Percentiles rank a stretch among this genome's conserved stretches.
Evolutionary conservation across 805 yeast genomes (phyloP).

Genomic region (Yamadazyma olivae): DNA sequence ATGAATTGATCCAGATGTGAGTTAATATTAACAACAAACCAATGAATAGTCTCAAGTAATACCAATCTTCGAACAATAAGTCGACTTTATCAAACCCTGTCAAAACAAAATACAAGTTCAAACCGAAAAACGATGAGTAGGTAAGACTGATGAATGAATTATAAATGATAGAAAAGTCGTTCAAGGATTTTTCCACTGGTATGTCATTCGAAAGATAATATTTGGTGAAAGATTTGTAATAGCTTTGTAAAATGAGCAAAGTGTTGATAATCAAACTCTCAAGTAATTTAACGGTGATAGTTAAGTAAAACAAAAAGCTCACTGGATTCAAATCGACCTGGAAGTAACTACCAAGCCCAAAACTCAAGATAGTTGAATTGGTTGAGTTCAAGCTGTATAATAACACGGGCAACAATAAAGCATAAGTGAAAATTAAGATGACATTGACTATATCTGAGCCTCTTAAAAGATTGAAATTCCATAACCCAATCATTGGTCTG

Average conservation of each 20-base stretch:
- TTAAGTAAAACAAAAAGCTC: slow-evolving; percentile 32
- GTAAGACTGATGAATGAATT: slow-evolving; percentile 49
- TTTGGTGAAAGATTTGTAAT: slow-evolving; percentile 59
- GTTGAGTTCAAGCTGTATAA: slow-evolving; percentile 13
- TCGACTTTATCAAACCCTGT: slow-evolving; percentile 11
- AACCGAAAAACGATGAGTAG: slow-evolving; percentile 49
- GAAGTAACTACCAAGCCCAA: background rate
- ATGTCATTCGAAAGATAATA: slow-evolving; percentile 62
- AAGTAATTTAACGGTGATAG: slow-evolving; percentile 45
- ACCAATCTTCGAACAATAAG: slow-evolving; percentile 32
- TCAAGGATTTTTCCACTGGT: slow-evolving; percentile 61
- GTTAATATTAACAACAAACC: slow-evolving; percentile 55
- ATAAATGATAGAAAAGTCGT: slow-evolving; percentile 71
- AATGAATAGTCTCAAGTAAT: slow-evolving; percentile 52
- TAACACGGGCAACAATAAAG: slow-evolving; percentile 42
- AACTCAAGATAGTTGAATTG: slow-evolving; percentile 1
- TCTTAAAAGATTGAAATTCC: slow-evolving; percentile 62
- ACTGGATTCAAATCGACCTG: slow-evolving; percentile 15
- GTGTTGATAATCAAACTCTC: slow-evolving; percentile 51
- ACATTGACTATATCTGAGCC: slow-evolving; percentile 58
- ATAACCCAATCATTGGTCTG: slow-evolving; percentile 56
- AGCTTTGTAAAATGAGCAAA: slow-evolving; percentile 58
- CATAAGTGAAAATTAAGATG: slow-evolving; percentile 38
- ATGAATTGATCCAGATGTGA: slow-evolving; percentile 67
- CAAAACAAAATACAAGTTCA: slow-evolving; percentile 28